These are phyloP conservation scores for Oryza glaberrima DNA, from an alignment of 176 grass and related monocot species.

Conservation along the genomic window DNA sequence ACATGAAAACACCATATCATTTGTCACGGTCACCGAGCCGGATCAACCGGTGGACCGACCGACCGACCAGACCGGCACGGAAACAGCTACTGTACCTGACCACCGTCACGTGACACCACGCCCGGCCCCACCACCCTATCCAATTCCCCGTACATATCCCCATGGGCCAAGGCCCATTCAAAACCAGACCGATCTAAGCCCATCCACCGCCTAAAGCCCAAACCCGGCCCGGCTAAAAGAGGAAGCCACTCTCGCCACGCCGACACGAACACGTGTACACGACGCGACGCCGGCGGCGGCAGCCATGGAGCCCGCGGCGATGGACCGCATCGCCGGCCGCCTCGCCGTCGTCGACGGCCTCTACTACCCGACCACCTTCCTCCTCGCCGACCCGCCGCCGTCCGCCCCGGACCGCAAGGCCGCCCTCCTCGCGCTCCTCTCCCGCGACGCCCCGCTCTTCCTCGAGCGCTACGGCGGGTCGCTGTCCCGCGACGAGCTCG, in stretches of 20 bases:
- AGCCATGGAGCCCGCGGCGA: constrained; percentile 67
- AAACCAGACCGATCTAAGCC: neutral
- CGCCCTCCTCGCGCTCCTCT: constrained; percentile 66
- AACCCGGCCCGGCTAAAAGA: neutral
- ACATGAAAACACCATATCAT: too few relatives aligned
- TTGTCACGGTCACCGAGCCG: too few relatives aligned
- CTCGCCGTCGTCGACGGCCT: constrained; percentile 77
- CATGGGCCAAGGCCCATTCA: neutral
- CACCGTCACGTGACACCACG: neutral
- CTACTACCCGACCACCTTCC: constrained; percentile 79
- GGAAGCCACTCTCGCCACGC: neutral
- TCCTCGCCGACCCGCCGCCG: constrained; percentile 38
- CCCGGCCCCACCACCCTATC: neutral
- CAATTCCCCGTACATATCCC: too few relatives aligned
- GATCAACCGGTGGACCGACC: too few relatives aligned
- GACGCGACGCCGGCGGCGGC: neutral
- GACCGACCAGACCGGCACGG: too few relatives aligned
- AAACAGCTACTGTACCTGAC: too few relatives aligned
- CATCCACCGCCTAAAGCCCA: neutral
- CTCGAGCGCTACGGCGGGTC: constrained; percentile 81
- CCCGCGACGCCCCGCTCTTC: constrained; percentile 84
- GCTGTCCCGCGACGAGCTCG: constrained; percentile 54
- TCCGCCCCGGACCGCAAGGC: constrained; percentile 34
- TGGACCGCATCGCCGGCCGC: constrained; percentile 77
- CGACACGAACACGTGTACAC: too few relatives aligned